Percentiles rank a stretch among this genome's conserved stretches.
Conservation (phyloP, 257 asterid species). For the Asclepias syriaca region DNA sequence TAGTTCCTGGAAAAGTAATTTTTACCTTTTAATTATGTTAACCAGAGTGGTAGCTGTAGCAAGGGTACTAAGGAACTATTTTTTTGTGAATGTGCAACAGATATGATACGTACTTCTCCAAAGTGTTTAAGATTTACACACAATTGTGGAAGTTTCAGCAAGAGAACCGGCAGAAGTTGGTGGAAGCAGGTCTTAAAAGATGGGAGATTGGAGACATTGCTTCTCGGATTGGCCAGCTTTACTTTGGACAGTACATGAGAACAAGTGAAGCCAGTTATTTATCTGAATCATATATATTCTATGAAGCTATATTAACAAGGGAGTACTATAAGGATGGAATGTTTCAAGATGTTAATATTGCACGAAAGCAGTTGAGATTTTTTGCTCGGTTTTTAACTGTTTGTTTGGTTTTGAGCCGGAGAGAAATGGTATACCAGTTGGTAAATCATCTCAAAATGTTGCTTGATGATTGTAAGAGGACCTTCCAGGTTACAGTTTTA, state of each 20-base stretch:
- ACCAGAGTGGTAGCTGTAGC: background rate
- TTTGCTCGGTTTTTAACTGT: constrained; percentile 86
- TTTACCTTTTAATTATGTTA: background rate
- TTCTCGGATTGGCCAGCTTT: constrained; percentile 93
- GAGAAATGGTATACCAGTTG: constrained; percentile 77
- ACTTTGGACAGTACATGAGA: constrained; percentile 98
- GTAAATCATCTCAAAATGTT: constrained; percentile 84
- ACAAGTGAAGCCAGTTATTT: constrained; percentile 90
- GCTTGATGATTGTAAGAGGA: constrained; percentile 90
- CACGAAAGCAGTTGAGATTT: constrained; percentile 84
- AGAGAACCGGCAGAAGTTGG: constrained; percentile 91
- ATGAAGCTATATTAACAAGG: constrained; percentile 84
- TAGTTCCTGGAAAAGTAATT: background rate
- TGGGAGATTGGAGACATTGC: constrained; percentile 99
- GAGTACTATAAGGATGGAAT: constrained; percentile 93
- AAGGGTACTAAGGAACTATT: background rate
- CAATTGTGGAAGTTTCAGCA: constrained; percentile 95
- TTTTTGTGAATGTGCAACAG: constrained; percentile 35
- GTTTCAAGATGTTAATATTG: constrained; percentile 80
- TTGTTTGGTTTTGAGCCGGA: constrained; percentile 80
- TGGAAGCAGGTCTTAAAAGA: constrained; percentile 89
- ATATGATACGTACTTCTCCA: constrained; percentile 83
- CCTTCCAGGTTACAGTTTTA: constrained; percentile 58
- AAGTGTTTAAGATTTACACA: constrained; percentile 89
- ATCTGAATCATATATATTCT: constrained; percentile 82